Evolutionary conservation across 139 green algal species (phyloP).

Genomic region (Tetraselmis chui): DNA sequence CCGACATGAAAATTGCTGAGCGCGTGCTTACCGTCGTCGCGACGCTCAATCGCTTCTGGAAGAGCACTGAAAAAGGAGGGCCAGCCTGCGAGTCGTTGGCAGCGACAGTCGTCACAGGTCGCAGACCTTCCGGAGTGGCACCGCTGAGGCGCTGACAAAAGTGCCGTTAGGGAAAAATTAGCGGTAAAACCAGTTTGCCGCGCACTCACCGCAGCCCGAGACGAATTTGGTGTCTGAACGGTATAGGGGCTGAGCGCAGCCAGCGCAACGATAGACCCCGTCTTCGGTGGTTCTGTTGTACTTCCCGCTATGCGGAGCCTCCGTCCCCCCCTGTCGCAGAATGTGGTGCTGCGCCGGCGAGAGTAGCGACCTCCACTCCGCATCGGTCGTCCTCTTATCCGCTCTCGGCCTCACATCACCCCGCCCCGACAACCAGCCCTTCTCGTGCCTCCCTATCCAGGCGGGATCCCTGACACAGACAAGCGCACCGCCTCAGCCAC

Average conservation of each 20-base stretch:
- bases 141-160: background rate
- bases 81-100: too few species aligned
- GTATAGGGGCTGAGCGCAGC: constrained; percentile 65
- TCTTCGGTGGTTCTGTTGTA: constrained; percentile 86
- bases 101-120: too few species aligned
- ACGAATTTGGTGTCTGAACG: constrained; percentile 50
- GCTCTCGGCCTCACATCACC: too few species aligned
- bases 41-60: background rate
- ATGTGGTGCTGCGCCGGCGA: constrained; percentile 64
- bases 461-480: too few species aligned
- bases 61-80: background rate
- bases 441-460: too few species aligned
- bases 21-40: background rate
- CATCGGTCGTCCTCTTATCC: background rate
- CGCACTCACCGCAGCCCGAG: constrained; percentile 36
- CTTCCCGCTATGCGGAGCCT: constrained; percentile 62
- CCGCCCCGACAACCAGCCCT: too few species aligned
- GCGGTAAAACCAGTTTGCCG: background rate
- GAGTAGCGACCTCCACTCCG: background rate
- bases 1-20: constrained; percentile 35
- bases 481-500: too few species aligned
- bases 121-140: too few species aligned
- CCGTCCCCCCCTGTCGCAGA: constrained; percentile 90
- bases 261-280: constrained; percentile 77
- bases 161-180: background rate